These are phyloP conservation scores for Kalmanozyma brasiliensis DNA, from an alignment of 1,284 basidiomycete genomes.

Conservation along the genomic window DNA sequence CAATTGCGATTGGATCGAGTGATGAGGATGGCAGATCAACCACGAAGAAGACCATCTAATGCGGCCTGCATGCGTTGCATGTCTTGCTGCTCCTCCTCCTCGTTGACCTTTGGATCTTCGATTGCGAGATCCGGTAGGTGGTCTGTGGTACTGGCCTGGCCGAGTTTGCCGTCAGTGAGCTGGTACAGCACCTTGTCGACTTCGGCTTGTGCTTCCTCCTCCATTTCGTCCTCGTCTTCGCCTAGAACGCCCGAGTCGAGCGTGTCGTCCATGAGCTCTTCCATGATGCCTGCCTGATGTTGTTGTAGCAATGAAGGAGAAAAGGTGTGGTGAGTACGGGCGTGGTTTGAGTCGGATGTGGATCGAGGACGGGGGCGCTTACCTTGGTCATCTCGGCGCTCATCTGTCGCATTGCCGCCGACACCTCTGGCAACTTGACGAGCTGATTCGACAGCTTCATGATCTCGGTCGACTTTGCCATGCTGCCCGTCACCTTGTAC, in stretches of 20 bases:
- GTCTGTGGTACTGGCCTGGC: slow-evolving; percentile 56
- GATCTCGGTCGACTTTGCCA: slow-evolving; percentile 98
- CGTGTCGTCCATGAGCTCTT: slow-evolving; percentile 70
- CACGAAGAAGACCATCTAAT: slow-evolving; percentile 62
- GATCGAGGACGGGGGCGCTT: too few species aligned
- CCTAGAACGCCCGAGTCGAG: slow-evolving; percentile 68
- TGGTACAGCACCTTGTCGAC: slow-evolving; percentile 97
- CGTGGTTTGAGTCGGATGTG: too few species aligned
- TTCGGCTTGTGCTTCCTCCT: slow-evolving; percentile 95
- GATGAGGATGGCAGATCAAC: slow-evolving; percentile 13
- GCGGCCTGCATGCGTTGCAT: slow-evolving; percentile 66
- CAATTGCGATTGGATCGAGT: neutral
- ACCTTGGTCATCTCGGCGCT: slow-evolving; percentile 97
- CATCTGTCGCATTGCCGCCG: slow-evolving; percentile 94
- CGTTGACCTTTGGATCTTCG: slow-evolving; percentile 44
- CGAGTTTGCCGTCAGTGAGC: slow-evolving; percentile 87
- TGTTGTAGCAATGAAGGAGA: neutral
- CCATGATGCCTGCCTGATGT: slow-evolving; percentile 69
- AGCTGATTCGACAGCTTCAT: slow-evolving; percentile 97
- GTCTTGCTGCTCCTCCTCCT: slow-evolving; percentile 52
- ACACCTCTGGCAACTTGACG: slow-evolving; percentile 90
- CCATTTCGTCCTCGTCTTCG: slow-evolving; percentile 87
- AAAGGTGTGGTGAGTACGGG: too few species aligned
- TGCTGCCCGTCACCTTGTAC: slow-evolving; percentile 93
- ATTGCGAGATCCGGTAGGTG: slow-evolving; percentile 52